These are phyloP conservation scores for Udeniomyces megalosporus DNA, from an alignment of 768 basidiomycete genomes.

Conservation along the genomic window DNA sequence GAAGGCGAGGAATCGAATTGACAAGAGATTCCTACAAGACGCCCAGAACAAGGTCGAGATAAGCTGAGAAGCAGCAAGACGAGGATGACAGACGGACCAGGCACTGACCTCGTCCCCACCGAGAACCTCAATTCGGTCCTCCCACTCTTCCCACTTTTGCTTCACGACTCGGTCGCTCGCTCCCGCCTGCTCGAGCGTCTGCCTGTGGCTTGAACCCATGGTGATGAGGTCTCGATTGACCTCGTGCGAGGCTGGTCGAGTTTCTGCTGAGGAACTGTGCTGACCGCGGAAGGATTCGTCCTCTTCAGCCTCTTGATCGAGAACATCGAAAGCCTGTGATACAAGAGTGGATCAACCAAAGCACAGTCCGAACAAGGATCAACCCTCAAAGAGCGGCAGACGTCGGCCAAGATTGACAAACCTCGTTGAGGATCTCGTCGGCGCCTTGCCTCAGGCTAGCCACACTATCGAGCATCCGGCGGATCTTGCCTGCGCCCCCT, in stretches of 20 bases:
- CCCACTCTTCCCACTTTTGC: slow-evolving; percentile 81
- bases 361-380: neutral
- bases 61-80: neutral
- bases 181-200: slow-evolving; percentile 52
- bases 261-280: slow-evolving; percentile 18
- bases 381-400: neutral
- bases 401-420: slow-evolving; percentile 23
- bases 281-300: slow-evolving; percentile 30
- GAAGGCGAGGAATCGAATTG: slow-evolving; percentile 34
- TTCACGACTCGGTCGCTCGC: slow-evolving; percentile 61
- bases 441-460: slow-evolving; percentile 48
- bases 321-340: slow-evolving; percentile 70
- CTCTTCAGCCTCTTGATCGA: slow-evolving; percentile 69
- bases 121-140: slow-evolving; percentile 50
- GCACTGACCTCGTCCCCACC: slow-evolving; percentile 45
- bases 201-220: slow-evolving; percentile 54
- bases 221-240: slow-evolving; percentile 58
- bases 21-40: slow-evolving; percentile 22
- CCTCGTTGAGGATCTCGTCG: slow-evolving; percentile 55
- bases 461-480: slow-evolving; percentile 55
- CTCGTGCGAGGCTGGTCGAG: slow-evolving; percentile 53
- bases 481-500: slow-evolving; percentile 56
- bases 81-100: neutral
- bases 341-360: too few species aligned
- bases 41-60: neutral